These are phyloP conservation scores for Prosopis cineraria DNA, from an alignment of 306 rosid genomes.

Conservation along the genomic window DNA sequence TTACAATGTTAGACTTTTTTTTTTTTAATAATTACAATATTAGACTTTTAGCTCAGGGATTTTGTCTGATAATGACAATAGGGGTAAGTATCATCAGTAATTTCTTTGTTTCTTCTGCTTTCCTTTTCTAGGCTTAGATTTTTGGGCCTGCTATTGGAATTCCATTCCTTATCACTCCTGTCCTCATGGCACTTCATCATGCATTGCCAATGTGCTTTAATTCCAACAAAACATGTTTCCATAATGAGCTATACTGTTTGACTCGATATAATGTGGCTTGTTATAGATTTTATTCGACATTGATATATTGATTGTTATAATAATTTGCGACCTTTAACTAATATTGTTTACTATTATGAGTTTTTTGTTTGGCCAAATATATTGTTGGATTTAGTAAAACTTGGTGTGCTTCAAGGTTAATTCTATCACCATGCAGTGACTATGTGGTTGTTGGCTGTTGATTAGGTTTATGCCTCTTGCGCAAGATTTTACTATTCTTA, in stretches of 20 bases:
- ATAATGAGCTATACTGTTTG: background rate
- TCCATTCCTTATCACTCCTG: slow-evolving; percentile 12
- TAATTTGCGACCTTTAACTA: background rate
- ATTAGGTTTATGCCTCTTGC: background rate
- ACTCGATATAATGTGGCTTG: background rate
- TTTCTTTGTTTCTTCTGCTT: background rate
- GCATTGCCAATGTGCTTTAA: slow-evolving; percentile 11
- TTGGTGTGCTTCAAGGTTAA: slow-evolving; percentile 2
- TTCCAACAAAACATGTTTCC: background rate
- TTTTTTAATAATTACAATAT: too few species aligned
- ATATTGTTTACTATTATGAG: slow-evolving; percentile 9
- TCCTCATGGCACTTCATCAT: slow-evolving; percentile 31
- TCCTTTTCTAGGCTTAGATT: slow-evolving; percentile 1
- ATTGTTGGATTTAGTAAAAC: slow-evolving; percentile 20
- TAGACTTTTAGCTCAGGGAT: background rate
- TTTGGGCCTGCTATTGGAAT: background rate
- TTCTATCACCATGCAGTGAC: slow-evolving; percentile 4
- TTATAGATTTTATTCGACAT: background rate
- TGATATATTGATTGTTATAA: slow-evolving; percentile 3
- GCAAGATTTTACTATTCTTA: background rate
- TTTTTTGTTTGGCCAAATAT: background rate
- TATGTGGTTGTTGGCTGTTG: background rate
- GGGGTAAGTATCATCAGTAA: background rate
- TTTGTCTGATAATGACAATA: slow-evolving; percentile 8
- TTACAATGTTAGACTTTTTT: background rate